Conservation (phyloP, 2,329 filamentous ascomycete species). For the Neonectria punicea region DNA sequence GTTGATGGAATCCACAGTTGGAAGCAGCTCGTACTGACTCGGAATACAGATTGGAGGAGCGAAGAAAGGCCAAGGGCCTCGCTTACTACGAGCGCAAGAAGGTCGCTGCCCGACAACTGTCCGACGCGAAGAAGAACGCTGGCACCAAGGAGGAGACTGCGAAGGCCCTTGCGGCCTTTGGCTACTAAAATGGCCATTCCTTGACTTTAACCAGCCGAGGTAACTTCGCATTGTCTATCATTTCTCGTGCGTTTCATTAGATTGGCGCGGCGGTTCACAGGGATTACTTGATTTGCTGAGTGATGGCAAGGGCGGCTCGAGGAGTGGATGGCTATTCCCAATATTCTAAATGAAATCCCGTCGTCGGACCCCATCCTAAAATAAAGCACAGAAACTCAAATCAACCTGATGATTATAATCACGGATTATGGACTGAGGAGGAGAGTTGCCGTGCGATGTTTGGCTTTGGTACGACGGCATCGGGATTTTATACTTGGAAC, state of each 20-base stretch:
- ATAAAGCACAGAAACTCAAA: constrained; percentile 50
- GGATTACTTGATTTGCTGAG: constrained; percentile 61
- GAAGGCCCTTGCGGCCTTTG: constrained; percentile 87
- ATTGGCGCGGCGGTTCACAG: constrained; percentile 65
- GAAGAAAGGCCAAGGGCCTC: constrained; percentile 98
- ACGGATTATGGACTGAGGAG: constrained; percentile 39
- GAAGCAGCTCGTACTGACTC: constrained; percentile 31
- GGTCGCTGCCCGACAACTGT: constrained; percentile 88
- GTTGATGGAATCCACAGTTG: constrained; percentile 52
- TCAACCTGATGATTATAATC: constrained; percentile 40
- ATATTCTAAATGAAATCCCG: constrained; percentile 50
- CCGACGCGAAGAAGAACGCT: constrained; percentile 92
- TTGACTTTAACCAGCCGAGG: constrained; percentile 44
- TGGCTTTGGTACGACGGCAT: constrained; percentile 9
- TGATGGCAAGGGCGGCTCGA: constrained; percentile 57
- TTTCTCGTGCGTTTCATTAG: constrained; percentile 64
- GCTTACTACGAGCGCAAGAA: constrained; percentile 99
- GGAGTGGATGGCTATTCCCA: constrained; percentile 48
- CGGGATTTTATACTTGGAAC: constrained; percentile 6
- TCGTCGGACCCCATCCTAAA: constrained; percentile 47
- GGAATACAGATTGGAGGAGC: constrained; percentile 87
- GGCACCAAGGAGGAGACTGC: constrained; percentile 87
- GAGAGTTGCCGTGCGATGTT: constrained; percentile 33
- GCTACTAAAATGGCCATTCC: constrained; percentile 75
- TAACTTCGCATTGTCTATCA: constrained; percentile 55